Base-by-base conservation (phyloP, 225 moss, liverwort and hornwort species). In the Marchantia polymorpha region DNA sequence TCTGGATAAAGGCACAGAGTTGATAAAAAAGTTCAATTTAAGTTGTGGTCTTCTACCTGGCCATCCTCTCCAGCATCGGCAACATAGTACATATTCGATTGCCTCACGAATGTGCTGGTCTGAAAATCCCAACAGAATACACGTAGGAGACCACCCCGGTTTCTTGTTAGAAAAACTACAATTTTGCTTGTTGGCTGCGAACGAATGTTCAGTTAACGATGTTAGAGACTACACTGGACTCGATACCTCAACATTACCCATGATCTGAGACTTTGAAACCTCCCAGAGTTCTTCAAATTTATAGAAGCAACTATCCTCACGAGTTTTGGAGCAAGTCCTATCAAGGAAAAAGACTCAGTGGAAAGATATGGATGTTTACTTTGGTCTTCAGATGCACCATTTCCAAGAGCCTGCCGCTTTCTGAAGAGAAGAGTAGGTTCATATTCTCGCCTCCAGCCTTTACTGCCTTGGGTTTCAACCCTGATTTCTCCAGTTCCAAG, bases 21-120 rank as follows among this genome's bases (percentile, higher is more conserved):
- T 23, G 22, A 64, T 20, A 20, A 64, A 25, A 29, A 65, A 1
- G 29, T 10, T 22, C 48, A 25, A 49, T 49, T 47, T 2, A 10
- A 71, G 19, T 20, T 51, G 7, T n/a, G 49, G 20, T 11, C 4
- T 73, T 53, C 19, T 52, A 73, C 73, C 52, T 73, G 69, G 17
- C 69, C 73, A 54, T 55, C 54, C 12, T 73, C 52, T 55, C 52
- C 73, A 73, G 10, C 12, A 52, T 73, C 73, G 29, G n/a, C 73
- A 53, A 0, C 16, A 52, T 73, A 52, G 25, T 73, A 73, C 27
- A 73, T 12, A 52, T 73, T 52, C 47, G 27, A 15, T 14, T 69
- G 69, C 9, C 22, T 69, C 69, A 69, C 39, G 19, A 19, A 20
- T 1, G 46, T 13, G 29, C 19, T 69, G 39, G 20, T 69, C 69